phyloP scores from a whole-genome alignment of 2,329 filamentous ascomycete genomes.

The Dactylellina drechsleri region DNA sequence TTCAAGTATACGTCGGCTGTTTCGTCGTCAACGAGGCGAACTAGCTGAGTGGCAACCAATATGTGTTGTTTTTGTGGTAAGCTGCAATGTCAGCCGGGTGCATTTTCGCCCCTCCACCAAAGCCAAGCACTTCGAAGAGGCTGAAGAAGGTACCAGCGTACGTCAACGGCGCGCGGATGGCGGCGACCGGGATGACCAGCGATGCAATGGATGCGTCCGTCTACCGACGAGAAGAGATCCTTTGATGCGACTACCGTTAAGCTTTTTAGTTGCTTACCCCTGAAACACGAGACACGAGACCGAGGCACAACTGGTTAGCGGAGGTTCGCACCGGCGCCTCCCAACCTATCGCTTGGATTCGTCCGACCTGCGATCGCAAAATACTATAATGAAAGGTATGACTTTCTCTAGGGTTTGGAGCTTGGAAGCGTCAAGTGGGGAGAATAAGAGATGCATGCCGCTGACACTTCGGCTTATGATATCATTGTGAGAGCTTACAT shows the following conservation, averaged over 20 bases:
- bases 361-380: constrained; percentile 9
- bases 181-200: background rate
- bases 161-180: background rate
- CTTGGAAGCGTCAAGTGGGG: too few species aligned
- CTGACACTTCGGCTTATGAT: constrained; percentile 16
- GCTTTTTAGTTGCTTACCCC: background rate
- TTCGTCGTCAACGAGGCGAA: background rate
- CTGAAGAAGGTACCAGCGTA: background rate
- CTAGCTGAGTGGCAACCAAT: background rate
- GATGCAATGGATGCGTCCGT: background rate
- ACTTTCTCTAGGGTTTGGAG: too few species aligned
- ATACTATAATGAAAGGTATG: background rate
- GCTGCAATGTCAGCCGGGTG: background rate
- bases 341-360: constrained; percentile 1
- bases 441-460: background rate
- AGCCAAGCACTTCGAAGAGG: background rate
- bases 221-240: background rate
- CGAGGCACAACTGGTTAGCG: too few species aligned
- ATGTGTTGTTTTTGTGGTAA: constrained; percentile 31
- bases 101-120: constrained; percentile 6
- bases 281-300: background rate
- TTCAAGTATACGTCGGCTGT: too few species aligned
- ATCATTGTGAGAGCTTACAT: constrained; percentile 4
- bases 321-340: background rate
- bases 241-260: too few species aligned